A percentile compares a stretch with the other conserved stretches of the same genome.
These are phyloP conservation scores for Plicaturopsis crispa DNA, from an alignment of 768 basidiomycete species.

Conservation along the genomic window DNA sequence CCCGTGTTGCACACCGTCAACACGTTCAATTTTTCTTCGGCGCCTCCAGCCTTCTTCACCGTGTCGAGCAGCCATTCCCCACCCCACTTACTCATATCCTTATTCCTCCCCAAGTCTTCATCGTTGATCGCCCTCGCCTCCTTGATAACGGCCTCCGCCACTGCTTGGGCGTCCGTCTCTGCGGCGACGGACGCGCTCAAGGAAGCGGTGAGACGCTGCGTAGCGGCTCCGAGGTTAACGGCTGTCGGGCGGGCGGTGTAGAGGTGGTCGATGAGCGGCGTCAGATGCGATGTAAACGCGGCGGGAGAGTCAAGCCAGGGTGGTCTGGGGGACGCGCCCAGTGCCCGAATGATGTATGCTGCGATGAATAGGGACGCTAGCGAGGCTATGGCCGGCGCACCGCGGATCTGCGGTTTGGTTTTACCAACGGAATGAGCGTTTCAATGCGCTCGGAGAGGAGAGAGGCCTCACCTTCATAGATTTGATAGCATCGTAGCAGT, in stretches of 20 bases:
- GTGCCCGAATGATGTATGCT: conserved; percentile 47
- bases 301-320: conserved; percentile 47
- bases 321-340: conserved; percentile 38
- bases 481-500: conserved; percentile 92
- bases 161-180: conserved; percentile 32
- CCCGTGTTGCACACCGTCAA: conserved; percentile 98
- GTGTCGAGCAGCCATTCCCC: conserved; percentile 75
- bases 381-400: conserved; percentile 92
- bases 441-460: neutral
- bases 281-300: conserved; percentile 46
- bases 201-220: conserved; percentile 53
- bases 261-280: conserved; percentile 59
- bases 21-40: conserved; percentile 57
- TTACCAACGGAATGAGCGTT: neutral
- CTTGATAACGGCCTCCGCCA: conserved; percentile 50
- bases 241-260: conserved; percentile 91
- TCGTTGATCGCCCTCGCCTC: conserved; percentile 71
- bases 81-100: conserved; percentile 76
- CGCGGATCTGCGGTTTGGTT: conserved; percentile 55
- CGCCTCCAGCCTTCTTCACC: conserved; percentile 30
- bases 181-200: conserved; percentile 32
- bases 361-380: conserved; percentile 80
- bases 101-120: conserved; percentile 85
- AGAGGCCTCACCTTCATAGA: conserved; percentile 75
- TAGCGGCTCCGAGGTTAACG: conserved; percentile 89